Percentiles rank a stretch among this genome's conserved stretches.
These are phyloP conservation scores for Aspergillus olivimuriae DNA, from an alignment of 495 filamentous ascomycete species.

Conservation along the genomic window DNA sequence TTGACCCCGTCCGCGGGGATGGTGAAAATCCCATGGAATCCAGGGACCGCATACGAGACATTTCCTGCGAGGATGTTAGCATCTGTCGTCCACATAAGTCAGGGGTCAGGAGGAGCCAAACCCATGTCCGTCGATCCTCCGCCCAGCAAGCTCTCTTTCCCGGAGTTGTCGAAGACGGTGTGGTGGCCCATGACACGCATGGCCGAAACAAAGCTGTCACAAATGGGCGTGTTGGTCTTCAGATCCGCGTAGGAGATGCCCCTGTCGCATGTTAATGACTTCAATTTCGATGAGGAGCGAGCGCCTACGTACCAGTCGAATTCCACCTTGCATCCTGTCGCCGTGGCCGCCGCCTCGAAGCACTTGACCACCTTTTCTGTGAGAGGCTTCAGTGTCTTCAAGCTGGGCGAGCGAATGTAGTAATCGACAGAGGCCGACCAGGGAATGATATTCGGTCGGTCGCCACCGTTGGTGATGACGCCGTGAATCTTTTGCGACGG, in stretches of 20 bases:
- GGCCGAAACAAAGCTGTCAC: slow-evolving; percentile 42
- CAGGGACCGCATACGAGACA: slow-evolving; percentile 49
- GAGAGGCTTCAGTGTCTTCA: slow-evolving; percentile 35
- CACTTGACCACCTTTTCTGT: slow-evolving; percentile 46
- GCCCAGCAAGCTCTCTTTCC: slow-evolving; percentile 17
- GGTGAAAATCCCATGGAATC: slow-evolving; percentile 52
- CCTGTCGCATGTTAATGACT: no score
- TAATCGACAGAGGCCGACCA: slow-evolving; percentile 48
- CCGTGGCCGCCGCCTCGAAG: slow-evolving; percentile 50
- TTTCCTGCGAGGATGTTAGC: slow-evolving; percentile 39
- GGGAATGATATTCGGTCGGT: slow-evolving; percentile 48
- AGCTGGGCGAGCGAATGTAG: slow-evolving; percentile 46
- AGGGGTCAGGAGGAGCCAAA: slow-evolving; percentile 8
- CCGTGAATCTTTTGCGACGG: slow-evolving; percentile 40
- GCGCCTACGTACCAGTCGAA: slow-evolving; percentile 28
- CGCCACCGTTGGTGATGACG: slow-evolving; percentile 39
- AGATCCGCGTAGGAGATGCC: slow-evolving; percentile 49
- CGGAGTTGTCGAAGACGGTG: slow-evolving; percentile 35
- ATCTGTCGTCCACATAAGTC: not conserved
- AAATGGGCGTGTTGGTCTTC: slow-evolving; percentile 41
- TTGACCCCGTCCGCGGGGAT: slow-evolving; percentile 45
- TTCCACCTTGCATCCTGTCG: slow-evolving; percentile 48
- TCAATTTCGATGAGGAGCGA: not conserved
- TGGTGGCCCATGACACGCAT: slow-evolving; percentile 42
- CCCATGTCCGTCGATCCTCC: slow-evolving; percentile 37